Base-by-base conservation (phyloP, 805 yeast species). In the Pichia exigua region DNA sequence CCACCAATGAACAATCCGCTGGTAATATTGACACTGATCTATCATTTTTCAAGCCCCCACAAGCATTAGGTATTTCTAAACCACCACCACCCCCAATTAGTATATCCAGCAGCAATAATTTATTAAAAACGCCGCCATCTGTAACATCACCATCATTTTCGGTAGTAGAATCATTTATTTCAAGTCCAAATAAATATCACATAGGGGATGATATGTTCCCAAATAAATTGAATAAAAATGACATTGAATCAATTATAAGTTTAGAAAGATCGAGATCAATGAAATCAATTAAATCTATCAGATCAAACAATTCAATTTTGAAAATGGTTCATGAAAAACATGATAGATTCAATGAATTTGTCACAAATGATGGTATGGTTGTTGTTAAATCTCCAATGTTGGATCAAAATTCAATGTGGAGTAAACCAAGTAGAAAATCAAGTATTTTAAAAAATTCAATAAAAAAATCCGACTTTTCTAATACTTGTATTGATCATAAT, bases 161-260 rank as follows among this genome's bases (percentile, higher is more conserved):
- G 7, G 35, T 50, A 9, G 47, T 56, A 41, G 56, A 44, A 15
- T 54, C 59, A 17, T 50, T 54, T 24, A 47, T 49, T 1, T n/a
- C 50, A 20, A 54, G 55, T 46, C 57, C 65, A 28, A 52, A 51
- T 42, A 64, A 51, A 27, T 50, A 67, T 11, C 73, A 72, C 53
- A 65, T 69, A 6, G 82, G 83, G 26, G 83, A 85, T 51, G 79
- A 82, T 0, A 65, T 86, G 26, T 87, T 87, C 64, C 95, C 95
- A 0, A 85, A 82, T 61, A 77, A 81, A 2, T 69, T 87, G 32
- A 83, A 76, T 52, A 72, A 78, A 0, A 79, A 76, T 48, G 95
- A 87, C 61, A 86, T 87, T 12, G 87, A 83, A 57, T 82, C 87
- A 45, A 87, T 87, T 52, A 83, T 84, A 2, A 76, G 85, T 9